These are phyloP conservation scores for Multifurca ochricompacta DNA, from an alignment of 768 basidiomycete species.

Conservation along the genomic window DNA sequence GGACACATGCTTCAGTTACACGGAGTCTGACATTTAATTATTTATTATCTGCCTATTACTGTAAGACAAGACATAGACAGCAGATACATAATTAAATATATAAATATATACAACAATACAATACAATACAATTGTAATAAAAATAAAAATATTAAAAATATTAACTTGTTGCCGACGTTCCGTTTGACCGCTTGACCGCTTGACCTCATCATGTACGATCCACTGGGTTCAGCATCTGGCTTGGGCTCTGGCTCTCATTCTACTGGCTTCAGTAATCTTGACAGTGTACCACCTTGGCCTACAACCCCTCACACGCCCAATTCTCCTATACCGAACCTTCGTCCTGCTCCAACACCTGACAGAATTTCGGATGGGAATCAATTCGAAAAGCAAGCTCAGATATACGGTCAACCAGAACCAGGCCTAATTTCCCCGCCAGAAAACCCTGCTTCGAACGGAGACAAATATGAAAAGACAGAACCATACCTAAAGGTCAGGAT, in stretches of 20 bases:
- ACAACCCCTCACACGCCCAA: constrained; percentile 70
- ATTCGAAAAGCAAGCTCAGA: constrained; percentile 76
- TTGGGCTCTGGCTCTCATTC: constrained; percentile 31
- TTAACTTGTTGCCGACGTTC: too few relatives aligned
- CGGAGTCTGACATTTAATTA: background rate
- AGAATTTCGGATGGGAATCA: constrained; percentile 39
- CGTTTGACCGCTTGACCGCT: too few relatives aligned
- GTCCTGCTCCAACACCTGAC: constrained; percentile 50
- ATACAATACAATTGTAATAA: background rate
- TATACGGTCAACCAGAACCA: constrained; percentile 79
- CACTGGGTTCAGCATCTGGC: constrained; percentile 41
- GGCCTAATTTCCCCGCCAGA: constrained; percentile 74
- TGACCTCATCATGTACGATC: constrained; percentile 58
- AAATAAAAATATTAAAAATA: constrained; percentile 2
- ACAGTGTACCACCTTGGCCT: constrained; percentile 62
- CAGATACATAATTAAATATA: background rate
- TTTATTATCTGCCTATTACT: too few relatives aligned
- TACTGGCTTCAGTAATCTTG: constrained; percentile 39
- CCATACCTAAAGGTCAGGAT: constrained; percentile 88
- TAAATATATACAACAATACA: background rate
- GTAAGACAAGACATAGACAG: too few relatives aligned
- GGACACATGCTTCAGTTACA: constrained; percentile 78
- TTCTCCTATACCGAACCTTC: constrained; percentile 64
- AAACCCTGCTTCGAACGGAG: constrained; percentile 58
- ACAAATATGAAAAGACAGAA: constrained; percentile 64